phyloP scores from a whole-genome alignment of 2,329 filamentous ascomycete species.

The Botrytis elliptica region DNA sequence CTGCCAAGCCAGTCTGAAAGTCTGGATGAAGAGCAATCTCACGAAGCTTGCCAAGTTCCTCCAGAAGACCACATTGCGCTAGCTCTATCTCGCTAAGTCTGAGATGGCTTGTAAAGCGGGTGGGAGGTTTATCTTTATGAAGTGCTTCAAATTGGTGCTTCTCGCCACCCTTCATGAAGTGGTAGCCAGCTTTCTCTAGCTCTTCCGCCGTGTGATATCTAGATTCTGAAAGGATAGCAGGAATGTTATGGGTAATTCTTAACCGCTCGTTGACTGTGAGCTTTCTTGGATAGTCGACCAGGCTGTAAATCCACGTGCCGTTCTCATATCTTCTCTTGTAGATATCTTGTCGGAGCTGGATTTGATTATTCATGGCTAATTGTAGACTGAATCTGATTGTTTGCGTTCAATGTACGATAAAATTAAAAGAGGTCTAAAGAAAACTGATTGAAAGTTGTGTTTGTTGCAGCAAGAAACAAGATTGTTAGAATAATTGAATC shows the following conservation, averaged over 20 bases:
- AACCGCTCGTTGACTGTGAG: background rate
- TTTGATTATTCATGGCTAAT: background rate
- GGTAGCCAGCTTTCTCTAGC: background rate
- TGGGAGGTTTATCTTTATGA: background rate
- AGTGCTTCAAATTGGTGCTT: background rate
- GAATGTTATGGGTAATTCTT: background rate
- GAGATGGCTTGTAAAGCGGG: background rate
- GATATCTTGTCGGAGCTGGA: background rate
- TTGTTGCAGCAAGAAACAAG: background rate
- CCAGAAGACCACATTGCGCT: background rate
- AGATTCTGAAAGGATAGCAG: background rate
- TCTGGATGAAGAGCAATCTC: background rate
- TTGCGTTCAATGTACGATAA: background rate
- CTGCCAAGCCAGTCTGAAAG: background rate
- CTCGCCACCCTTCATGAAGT: slow-evolving; percentile 2
- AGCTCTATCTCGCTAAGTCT: background rate
- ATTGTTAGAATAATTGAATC: background rate
- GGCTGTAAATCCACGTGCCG: background rate
- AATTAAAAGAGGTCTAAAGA: background rate
- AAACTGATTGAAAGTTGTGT: background rate
- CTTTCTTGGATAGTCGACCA: background rate
- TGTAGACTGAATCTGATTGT: background rate
- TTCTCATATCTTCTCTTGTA: background rate
- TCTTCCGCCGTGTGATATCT: background rate
- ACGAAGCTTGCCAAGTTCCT: background rate